These are phyloP conservation scores for Kwoniella dejecticola DNA, from an alignment of 768 basidiomycete species.

Conservation along the genomic window DNA sequence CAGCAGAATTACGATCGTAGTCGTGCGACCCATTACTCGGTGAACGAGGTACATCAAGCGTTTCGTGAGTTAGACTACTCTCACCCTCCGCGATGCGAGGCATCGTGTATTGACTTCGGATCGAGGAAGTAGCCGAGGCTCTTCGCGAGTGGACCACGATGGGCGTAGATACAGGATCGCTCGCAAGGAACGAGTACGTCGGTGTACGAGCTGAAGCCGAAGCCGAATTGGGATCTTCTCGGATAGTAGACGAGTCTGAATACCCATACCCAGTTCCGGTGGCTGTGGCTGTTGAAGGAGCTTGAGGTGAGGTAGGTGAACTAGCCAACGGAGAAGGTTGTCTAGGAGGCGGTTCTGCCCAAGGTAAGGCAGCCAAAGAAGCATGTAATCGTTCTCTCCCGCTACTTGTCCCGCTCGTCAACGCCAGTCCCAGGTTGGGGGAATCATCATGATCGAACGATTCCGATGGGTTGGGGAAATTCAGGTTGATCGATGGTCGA, in stretches of 20 bases:
- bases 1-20: too few species aligned
- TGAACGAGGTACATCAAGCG: not conserved
- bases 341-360: constrained; percentile 30
- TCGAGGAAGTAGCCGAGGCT: not conserved
- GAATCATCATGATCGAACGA: constrained; percentile 8
- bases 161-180: constrained; percentile 7
- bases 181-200: constrained; percentile 23
- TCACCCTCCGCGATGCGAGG: not conserved
- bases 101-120: not conserved
- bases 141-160: not conserved
- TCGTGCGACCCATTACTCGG: not conserved
- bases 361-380: constrained; percentile 20
- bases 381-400: constrained; percentile 2
- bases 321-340: constrained; percentile 6
- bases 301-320: not conserved
- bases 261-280: not conserved
- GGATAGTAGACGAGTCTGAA: not conserved
- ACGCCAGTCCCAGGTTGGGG: not conserved
- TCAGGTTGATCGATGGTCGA: not conserved
- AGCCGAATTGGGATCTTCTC: not conserved
- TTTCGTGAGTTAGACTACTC: too few species aligned
- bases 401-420: not conserved
- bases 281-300: not conserved
- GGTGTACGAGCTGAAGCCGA: constrained; percentile 5
- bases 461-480: not conserved